A percentile compares a stretch with the other conserved stretches of the same genome.
Conservation (phyloP, 2,329 filamentous ascomycete genomes). For the Ambrosiella xylebori region DNA sequence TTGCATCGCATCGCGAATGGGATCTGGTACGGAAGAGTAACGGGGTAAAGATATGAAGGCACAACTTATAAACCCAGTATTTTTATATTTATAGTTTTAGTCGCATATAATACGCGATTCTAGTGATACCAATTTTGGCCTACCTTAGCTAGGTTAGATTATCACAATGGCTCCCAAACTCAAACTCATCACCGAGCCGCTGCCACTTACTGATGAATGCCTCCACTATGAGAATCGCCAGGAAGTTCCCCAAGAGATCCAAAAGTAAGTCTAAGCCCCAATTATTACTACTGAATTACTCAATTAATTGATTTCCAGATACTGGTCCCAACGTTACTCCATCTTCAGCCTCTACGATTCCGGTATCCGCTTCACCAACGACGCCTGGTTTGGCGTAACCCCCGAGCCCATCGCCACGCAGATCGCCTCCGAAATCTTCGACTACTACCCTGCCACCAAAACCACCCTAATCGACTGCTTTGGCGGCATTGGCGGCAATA, state of each 20-base stretch:
- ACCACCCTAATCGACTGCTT: conserved; percentile 72
- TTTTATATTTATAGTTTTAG: neutral
- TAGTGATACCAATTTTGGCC: neutral
- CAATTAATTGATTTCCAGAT: conserved; percentile 33
- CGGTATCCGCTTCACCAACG: conserved; percentile 77
- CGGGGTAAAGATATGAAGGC: neutral
- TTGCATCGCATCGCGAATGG: neutral
- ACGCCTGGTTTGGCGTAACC: conserved; percentile 94
- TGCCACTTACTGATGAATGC: conserved; percentile 43
- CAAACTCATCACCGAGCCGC: conserved; percentile 10
- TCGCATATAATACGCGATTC: neutral
- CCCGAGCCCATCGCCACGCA: conserved; percentile 80
- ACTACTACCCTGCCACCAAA: conserved; percentile 33
- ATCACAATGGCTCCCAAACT: neutral
- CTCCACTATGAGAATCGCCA: conserved; percentile 55
- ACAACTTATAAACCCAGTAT: neutral
- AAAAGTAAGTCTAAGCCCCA: conserved; percentile 43
- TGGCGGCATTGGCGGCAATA: conserved; percentile 80
- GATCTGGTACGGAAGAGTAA: too few species aligned
- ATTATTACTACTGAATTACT: neutral
- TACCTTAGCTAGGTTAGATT: neutral
- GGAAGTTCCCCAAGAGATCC: conserved; percentile 67
- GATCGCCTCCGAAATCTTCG: conserved; percentile 55
- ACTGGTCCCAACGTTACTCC: conserved; percentile 75
- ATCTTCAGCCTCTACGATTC: conserved; percentile 80